Evolutionary conservation across 768 basidiomycete species (phyloP).

Genomic region (Kwoniella heveanensis): DNA sequence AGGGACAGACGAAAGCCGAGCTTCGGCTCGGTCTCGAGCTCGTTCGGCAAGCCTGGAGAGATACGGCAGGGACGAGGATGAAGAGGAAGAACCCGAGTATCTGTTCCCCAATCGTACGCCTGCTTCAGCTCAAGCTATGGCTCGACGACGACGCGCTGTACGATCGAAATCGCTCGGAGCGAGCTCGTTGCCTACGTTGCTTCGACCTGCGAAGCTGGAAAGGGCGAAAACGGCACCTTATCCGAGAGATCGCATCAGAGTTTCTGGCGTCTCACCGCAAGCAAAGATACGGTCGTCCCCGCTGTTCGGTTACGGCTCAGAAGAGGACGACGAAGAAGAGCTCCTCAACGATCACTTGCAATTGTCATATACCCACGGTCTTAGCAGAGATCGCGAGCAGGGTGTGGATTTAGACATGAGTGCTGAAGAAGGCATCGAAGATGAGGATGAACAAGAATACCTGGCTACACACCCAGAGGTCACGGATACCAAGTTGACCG

Average conservation of each 20-base stretch:
- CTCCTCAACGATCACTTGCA: background rate
- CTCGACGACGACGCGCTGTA: conserved; percentile 27
- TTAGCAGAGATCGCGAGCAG: background rate
- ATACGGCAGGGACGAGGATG: conserved; percentile 29
- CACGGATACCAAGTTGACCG: conserved; percentile 30
- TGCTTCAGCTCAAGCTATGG: conserved; percentile 34
- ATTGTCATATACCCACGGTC: background rate
- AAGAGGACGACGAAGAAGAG: conserved; percentile 3
- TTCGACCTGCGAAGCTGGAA: conserved; percentile 9
- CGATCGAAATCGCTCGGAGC: conserved; percentile 30
- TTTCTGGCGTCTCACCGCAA: background rate
- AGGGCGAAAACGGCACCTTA: conserved; percentile 21
- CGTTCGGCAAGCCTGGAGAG: conserved; percentile 19
- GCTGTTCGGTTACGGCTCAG: background rate
- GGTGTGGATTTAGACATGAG: no score
- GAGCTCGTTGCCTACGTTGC: conserved; percentile 11
- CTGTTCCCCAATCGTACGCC: conserved; percentile 55
- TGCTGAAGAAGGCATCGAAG: background rate
- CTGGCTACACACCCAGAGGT: conserved; percentile 21
- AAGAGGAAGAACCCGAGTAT: conserved; percentile 54
- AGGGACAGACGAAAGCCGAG: background rate
- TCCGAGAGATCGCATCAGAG: background rate
- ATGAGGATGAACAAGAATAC: conserved; percentile 7
- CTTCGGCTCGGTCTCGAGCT: background rate
- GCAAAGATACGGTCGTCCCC: background rate